Evolutionary conservation across 140 eudicot genomes (phyloP), one percentile per base, ranked within the genome.

Genomic region (Erigeron philadelphicus): DNA sequence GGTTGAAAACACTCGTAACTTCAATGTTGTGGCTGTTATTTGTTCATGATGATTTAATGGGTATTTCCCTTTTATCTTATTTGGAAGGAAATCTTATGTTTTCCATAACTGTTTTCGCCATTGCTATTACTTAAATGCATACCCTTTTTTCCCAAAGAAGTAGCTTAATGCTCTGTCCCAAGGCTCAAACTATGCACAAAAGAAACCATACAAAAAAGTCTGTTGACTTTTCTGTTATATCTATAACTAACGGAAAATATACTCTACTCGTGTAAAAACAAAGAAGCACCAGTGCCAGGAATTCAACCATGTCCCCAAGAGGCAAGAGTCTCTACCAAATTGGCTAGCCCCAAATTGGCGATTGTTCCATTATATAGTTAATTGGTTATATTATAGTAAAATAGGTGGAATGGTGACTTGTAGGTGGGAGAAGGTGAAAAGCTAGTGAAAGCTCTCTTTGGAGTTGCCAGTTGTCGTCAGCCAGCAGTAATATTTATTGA

Each of bases 381-480:
- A 49, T 50, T 25, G 10, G 47, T 17, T 63, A 9, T 17, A 15
- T 53, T 23, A 8, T 62, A 61, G 49, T 63, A 63, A 42, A 42
- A 42, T n/a, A 11, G 9, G 43, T 61, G 35, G 40, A 65, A 25
- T 68, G 46, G 65, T 68, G 72, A 68, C 0, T 0, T 91, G 82
- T 80, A 93, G 96, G 82, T 93, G 42, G 98, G 98, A 8, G 96
- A 93, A 77, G 96, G 98, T 70, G 96, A 93, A 68, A 93, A 93
- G 93, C 87, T 93, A 68, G 96, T 93, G 70, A 83, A 96, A 79
- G 96, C 98, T 59, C 95, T 93, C 66, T 93, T 93, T 81, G 96
- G 95, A 60, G 96, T 93, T 72, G 96, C 98, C 46, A 70, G 96
- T 72, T 93, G 94, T 76, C 96, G 96, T 35, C 96, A 89, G 68